Evolutionary conservation across 2,329 filamentous ascomycete genomes (phyloP).

Genomic region (Phialophora expanda): DNA sequence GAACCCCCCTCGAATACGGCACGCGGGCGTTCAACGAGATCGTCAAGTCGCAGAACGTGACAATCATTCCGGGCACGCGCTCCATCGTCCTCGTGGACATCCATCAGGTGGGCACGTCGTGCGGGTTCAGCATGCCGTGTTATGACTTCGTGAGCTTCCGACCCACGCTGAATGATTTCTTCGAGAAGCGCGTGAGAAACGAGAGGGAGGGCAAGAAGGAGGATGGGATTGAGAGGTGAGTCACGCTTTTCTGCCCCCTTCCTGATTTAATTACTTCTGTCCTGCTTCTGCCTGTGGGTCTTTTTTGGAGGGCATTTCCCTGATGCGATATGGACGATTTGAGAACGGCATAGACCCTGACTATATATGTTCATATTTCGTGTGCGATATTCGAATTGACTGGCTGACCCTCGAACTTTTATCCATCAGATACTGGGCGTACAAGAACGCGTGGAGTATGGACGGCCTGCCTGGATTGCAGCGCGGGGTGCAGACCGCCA

Average conservation of each 20-base stretch:
- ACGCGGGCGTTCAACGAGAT: conserved; percentile 55
- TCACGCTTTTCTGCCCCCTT: not conserved
- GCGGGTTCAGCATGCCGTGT: conserved; percentile 64
- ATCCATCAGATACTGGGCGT: conserved; percentile 58
- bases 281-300: not conserved
- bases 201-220: conserved; percentile 53
- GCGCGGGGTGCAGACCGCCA: conserved; percentile 30
- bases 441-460: conserved; percentile 62
- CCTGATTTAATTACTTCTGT: no score
- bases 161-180: conserved; percentile 37
- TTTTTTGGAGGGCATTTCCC: not conserved
- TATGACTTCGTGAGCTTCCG: conserved; percentile 38
- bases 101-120: conserved; percentile 70
- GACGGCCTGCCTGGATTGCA: conserved; percentile 65
- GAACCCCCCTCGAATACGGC: conserved; percentile 65
- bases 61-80: conserved; percentile 55
- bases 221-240: conserved; percentile 50
- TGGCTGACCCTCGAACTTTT: not conserved
- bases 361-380: no score
- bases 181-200: conserved; percentile 33
- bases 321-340: not conserved
- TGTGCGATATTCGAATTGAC: not conserved
- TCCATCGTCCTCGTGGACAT: conserved; percentile 67
- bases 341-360: no score
- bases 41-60: conserved; percentile 42